A percentile compares a stretch with the other conserved stretches of the same genome.
phyloP scores from a whole-genome alignment of 2,329 filamentous ascomycete genomes.

The Scleromitrula shiraiana region DNA sequence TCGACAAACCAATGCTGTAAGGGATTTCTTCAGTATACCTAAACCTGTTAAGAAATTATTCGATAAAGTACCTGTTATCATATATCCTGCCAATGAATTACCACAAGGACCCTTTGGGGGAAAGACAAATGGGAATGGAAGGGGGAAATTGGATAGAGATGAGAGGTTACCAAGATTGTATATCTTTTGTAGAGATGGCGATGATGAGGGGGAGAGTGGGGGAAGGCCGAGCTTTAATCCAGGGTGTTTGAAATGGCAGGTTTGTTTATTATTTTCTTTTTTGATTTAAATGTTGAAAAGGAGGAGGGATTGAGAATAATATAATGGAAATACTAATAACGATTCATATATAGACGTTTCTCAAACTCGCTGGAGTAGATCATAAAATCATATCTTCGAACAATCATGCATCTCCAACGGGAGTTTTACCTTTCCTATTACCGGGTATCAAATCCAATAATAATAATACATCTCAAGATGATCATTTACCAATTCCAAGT shows the following conservation, averaged over 20 bases:
- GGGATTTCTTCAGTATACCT: constrained; percentile 43
- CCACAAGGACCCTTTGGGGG: constrained; percentile 51
- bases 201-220: constrained; percentile 39
- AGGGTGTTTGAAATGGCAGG: constrained; percentile 93
- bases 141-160: no score
- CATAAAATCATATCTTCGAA: constrained; percentile 65
- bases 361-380: constrained; percentile 65
- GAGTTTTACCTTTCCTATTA: constrained; percentile 80
- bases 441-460: constrained; percentile 35
- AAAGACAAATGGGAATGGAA: neutral
- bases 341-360: constrained; percentile 56
- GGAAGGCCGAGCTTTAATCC: constrained; percentile 80
- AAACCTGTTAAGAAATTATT: constrained; percentile 74
- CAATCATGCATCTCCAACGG: constrained; percentile 88
- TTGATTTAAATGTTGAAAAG: neutral
- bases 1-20: constrained; percentile 14
- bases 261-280: constrained; percentile 34
- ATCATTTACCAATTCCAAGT: constrained; percentile 44
- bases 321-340: constrained; percentile 7
- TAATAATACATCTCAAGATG: constrained; percentile 28
- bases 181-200: constrained; percentile 64
- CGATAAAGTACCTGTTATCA: constrained; percentile 70
- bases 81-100: constrained; percentile 67
- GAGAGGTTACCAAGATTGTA: constrained; percentile 53
- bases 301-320: neutral